Percentiles rank a stretch among this genome's conserved stretches.
Conservation (phyloP, 176 grass and related monocot genomes). For the Neostapfia colusana region DNA sequence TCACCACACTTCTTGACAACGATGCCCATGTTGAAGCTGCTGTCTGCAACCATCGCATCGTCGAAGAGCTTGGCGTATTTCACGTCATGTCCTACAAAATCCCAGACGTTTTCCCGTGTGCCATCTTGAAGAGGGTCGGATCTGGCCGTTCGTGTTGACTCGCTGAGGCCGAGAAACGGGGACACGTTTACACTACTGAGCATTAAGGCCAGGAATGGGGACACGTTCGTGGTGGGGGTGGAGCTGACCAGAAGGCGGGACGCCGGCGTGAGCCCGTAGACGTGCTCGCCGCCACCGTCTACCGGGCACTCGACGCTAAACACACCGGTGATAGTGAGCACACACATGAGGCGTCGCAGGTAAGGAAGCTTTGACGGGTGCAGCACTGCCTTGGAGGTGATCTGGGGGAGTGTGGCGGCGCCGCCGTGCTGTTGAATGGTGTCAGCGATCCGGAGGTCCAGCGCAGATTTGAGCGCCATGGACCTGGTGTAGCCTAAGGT, state of each 20-base stretch:
- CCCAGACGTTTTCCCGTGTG: slow-evolving; percentile 10
- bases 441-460: slow-evolving; percentile 25
- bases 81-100: neutral
- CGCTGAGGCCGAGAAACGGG: neutral
- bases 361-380: slow-evolving; percentile 20
- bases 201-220: neutral
- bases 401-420: neutral
- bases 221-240: neutral
- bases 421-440: slow-evolving; percentile 24
- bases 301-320: neutral
- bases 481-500: neutral
- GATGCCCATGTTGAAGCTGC: slow-evolving; percentile 24
- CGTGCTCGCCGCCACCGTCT: neutral
- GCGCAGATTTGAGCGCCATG: slow-evolving; percentile 27
- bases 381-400: neutral
- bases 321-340: neutral
- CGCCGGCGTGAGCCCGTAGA: slow-evolving; percentile 20
- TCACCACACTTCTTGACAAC: slow-evolving; percentile 1
- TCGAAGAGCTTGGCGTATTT: slow-evolving; percentile 18
- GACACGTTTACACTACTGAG: no score
- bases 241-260: slow-evolving; percentile 28
- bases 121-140: neutral
- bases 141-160: neutral
- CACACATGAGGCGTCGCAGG: slow-evolving; percentile 31
- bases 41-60: slow-evolving; percentile 42